phyloP scores from a whole-genome alignment of 331 rosid genomes.

The Acacia pycnantha region DNA sequence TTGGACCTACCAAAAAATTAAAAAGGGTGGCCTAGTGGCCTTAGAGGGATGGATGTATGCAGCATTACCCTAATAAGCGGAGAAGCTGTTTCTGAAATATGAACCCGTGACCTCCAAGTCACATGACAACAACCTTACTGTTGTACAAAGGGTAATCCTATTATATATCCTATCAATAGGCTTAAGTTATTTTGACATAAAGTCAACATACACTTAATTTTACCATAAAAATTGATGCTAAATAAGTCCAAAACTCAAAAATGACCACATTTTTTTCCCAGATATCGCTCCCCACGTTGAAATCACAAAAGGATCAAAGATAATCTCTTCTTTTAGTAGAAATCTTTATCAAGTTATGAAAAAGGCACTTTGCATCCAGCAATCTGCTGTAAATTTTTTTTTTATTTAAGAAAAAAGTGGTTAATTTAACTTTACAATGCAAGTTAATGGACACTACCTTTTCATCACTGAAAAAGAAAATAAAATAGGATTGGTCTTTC shows the following conservation, averaged over 20 bases:
- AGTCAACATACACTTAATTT: too few relatives aligned
- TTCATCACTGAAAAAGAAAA: not conserved
- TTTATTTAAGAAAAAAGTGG: too few relatives aligned
- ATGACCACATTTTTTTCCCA: not conserved
- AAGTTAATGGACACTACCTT: not conserved
- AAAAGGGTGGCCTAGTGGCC: too few relatives aligned
- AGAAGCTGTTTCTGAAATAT: too few relatives aligned
- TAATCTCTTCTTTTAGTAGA: not conserved
- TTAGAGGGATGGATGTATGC: fast-evolving
- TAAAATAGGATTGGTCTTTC: not conserved
- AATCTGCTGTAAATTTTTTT: not conserved
- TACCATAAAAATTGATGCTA: not conserved
- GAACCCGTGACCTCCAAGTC: fast-evolving
- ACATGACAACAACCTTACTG: too few relatives aligned
- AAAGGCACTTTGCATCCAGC: not conserved
- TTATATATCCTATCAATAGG: too few relatives aligned
- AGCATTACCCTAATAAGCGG: fast-evolving
- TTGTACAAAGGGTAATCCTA: fast-evolving
- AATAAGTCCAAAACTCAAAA: not conserved
- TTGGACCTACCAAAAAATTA: too few relatives aligned
- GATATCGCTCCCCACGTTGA: not conserved
- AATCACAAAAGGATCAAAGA: not conserved
- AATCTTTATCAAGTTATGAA: not conserved
- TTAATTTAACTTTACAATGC: not conserved
- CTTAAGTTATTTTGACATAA: too few relatives aligned